Evolutionary conservation across 2,329 filamentous ascomycete species (phyloP), one percentile per base, ranked within the genome.

Genomic region (Fusarium pseudonygamai): DNA sequence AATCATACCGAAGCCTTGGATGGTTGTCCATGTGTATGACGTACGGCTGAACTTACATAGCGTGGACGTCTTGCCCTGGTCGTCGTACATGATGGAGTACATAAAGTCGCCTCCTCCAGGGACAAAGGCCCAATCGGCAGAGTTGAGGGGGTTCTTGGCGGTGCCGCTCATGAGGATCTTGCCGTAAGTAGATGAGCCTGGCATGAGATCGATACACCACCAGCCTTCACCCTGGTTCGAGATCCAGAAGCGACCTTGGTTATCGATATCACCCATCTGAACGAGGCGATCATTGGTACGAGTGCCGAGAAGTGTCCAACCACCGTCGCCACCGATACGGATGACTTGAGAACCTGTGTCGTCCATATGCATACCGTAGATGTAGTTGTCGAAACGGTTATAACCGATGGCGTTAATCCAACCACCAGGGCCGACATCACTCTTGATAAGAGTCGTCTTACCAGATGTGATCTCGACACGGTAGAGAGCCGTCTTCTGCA

Each of bases 81-180:
- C 7, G 22, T 59, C 52, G 26, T 68, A 56, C 59, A 68, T 68
- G 26, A 77, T 32, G 3, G 71, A 53, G 34, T 76, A 78, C 55
- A 78, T 69, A 28, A 62, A 78, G 28, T 78, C 71, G 15, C 74
- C 74, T n/a, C 76, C 76, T 20, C 76, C 76, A 5, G 76, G 76
- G 3, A 78, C 76, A 36, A 74, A 78, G 1, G 71, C 69, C 76
- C 76, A 78, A 40, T 78, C 76, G 13, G 71, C 73, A 8, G 62
- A 42, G n/a, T 43, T 56, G 20, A 64, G 49, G 24, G 49, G 43
- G 15, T 59, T 67, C 11, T 55, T 56, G 15, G 64, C 64, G 9
- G 67, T 72, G 4, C 76, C 76, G 24, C 56, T 77, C 43, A 61
- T 43, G 7, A 77, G 42, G 26, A 78, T 63, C 28, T 73, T 65